Evolutionary conservation across 2,329 filamentous ascomycete genomes (phyloP).

Genomic region (Colletotrichum phormii): DNA sequence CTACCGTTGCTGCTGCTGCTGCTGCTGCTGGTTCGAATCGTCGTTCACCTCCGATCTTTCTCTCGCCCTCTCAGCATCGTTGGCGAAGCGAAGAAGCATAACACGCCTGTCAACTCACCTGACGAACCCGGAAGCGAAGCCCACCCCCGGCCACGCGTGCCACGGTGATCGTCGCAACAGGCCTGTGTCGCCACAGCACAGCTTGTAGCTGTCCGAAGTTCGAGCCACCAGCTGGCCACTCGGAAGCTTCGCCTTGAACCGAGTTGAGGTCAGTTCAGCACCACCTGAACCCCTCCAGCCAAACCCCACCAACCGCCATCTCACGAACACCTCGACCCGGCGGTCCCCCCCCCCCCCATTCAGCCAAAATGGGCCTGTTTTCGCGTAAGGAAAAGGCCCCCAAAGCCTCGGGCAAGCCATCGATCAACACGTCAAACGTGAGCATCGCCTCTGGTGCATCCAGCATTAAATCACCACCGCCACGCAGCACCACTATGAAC

Average conservation of each 20-base stretch:
- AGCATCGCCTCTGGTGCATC: constrained; percentile 65
- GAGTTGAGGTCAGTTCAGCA: constrained; percentile 1
- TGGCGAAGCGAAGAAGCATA: constrained; percentile 4
- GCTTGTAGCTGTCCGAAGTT: not conserved
- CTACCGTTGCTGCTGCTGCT: not conserved
- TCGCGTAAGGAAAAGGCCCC: constrained; percentile 65
- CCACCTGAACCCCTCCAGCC: constrained; percentile 16
- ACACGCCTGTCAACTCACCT: not conserved
- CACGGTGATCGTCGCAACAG: constrained; percentile 14
- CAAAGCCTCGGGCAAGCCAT: constrained; percentile 50
- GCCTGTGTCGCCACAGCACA: not conserved
- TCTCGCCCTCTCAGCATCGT: not conserved
- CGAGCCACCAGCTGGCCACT: constrained; percentile 4
- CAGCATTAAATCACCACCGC: constrained; percentile 55
- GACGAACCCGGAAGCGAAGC: not conserved
- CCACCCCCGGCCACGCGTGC: constrained; percentile 17
- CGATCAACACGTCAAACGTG: constrained; percentile 57
- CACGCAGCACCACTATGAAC: constrained; percentile 53
- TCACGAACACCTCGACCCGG: constrained; percentile 3
- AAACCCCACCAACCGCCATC: constrained; percentile 21
- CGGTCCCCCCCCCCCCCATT: not conserved
- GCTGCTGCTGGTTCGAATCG: not conserved
- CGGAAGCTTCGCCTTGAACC: constrained; percentile 20
- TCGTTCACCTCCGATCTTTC: constrained; percentile 3
- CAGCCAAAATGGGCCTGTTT: constrained; percentile 64